These are phyloP conservation scores for Talaromyces sp. DNA, from an alignment of 2,329 filamentous ascomycete genomes.

Conservation along the genomic window DNA sequence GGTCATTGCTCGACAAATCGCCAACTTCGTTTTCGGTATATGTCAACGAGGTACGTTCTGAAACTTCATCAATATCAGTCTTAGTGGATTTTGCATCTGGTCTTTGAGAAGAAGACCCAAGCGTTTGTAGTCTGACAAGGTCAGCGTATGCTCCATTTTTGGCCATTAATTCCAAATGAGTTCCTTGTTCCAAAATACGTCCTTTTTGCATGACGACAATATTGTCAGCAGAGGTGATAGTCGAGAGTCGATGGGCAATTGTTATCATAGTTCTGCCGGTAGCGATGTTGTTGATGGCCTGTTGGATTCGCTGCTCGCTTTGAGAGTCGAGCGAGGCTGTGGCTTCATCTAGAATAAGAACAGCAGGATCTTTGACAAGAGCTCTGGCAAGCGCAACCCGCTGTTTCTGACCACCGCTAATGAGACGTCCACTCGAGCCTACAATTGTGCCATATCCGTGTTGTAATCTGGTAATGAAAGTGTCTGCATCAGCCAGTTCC, in stretches of 20 bases:
- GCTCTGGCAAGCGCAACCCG: constrained; percentile 91
- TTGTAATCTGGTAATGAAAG: constrained; percentile 53
- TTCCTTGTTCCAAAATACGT: constrained; percentile 84
- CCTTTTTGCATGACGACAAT: constrained; percentile 90
- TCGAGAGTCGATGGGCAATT: constrained; percentile 92
- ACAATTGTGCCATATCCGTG: constrained; percentile 91
- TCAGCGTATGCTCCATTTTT: constrained; percentile 65
- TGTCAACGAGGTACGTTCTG: not conserved
- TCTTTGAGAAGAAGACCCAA: not conserved
- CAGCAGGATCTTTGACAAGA: constrained; percentile 84
- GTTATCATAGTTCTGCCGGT: constrained; percentile 88
- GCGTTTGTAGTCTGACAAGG: constrained; percentile 49
- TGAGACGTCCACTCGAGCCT: constrained; percentile 83
- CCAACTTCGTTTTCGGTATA: not conserved
- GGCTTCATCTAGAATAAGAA: constrained; percentile 90
- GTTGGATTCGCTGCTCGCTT: constrained; percentile 90
- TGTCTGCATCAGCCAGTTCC: constrained; percentile 26
- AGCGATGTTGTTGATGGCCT: constrained; percentile 79
- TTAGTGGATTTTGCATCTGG: not conserved
- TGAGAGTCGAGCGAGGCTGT: constrained; percentile 94
- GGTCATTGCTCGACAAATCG: not conserved
- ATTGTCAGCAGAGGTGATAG: constrained; percentile 89
- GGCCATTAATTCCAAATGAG: constrained; percentile 73
- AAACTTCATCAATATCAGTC: not conserved
- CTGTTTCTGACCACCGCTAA: constrained; percentile 95